Percentiles rank a stretch among this genome's conserved stretches.
Conservation (phyloP, 1,139 yeast genomes). For the Kurtzmaniella natalensis region DNA sequence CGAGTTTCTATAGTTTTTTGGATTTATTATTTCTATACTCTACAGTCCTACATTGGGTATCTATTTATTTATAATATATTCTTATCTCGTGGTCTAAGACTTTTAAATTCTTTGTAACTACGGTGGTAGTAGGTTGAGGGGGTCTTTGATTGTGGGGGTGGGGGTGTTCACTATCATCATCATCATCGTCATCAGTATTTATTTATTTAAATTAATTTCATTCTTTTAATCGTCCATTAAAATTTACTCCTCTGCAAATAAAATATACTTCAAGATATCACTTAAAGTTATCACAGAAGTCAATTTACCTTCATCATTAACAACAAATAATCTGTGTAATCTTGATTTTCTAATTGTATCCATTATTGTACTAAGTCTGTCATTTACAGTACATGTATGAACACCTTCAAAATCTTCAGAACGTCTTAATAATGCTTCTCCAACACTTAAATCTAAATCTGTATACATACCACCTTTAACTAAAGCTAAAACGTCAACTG, state of each 20-base stretch:
- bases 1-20: too few relatives aligned
- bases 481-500: constrained; percentile 88
- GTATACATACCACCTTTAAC: constrained; percentile 94
- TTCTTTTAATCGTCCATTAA: too few relatives aligned
- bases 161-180: too few relatives aligned
- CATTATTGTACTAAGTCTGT: constrained; percentile 84
- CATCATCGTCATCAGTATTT: too few relatives aligned
- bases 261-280: constrained; percentile 81
- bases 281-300: constrained; percentile 86
- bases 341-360: constrained; percentile 91
- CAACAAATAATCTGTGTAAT: constrained; percentile 88
- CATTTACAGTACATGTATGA: constrained; percentile 87
- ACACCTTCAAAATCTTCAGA: constrained; percentile 98
- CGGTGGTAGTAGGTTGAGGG: too few relatives aligned
- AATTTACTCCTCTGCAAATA: constrained; percentile 63
- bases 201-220: too few relatives aligned
- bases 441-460: constrained; percentile 86
- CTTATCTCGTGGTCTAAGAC: too few relatives aligned
- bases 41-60: too few relatives aligned
- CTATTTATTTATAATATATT: too few relatives aligned
- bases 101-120: too few relatives aligned
- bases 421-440: constrained; percentile 92
- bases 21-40: too few relatives aligned
- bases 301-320: constrained; percentile 73
- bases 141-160: too few relatives aligned